These are phyloP conservation scores for Cnidoscolus chayamansa DNA, from an alignment of 441 rosid species.

Conservation along the genomic window DNA sequence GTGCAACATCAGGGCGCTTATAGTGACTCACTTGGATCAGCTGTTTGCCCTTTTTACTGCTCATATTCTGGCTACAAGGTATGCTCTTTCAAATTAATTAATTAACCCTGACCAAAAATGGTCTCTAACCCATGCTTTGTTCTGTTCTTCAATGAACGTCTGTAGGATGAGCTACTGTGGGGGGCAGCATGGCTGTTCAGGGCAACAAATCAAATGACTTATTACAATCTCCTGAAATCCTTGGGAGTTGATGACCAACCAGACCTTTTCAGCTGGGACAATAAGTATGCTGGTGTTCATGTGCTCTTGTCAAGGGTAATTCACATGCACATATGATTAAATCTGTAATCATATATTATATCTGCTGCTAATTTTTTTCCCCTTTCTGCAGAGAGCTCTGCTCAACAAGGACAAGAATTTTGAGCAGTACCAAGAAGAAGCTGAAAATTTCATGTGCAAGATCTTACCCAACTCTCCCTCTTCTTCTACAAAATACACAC, in stretches of 20 bases:
- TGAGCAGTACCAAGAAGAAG: slow-evolving; percentile 51
- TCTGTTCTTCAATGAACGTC: background rate
- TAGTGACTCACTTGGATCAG: slow-evolving; percentile 74
- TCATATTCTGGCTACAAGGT: slow-evolving; percentile 90
- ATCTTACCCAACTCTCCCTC: slow-evolving; percentile 79
- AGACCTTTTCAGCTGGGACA: slow-evolving; percentile 79
- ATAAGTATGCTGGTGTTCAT: slow-evolving; percentile 77
- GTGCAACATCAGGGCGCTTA: slow-evolving; percentile 72
- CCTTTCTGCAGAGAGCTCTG: slow-evolving; percentile 47
- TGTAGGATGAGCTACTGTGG: slow-evolving; percentile 77
- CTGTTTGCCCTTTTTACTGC: slow-evolving; percentile 85
- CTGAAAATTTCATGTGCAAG: slow-evolving; percentile 79
- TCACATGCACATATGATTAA: background rate
- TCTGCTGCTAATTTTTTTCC: too few species aligned
- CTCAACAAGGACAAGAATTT: slow-evolving; percentile 51
- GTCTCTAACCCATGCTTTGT: background rate
- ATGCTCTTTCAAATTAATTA: background rate
- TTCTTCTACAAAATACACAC: slow-evolving; percentile 71
- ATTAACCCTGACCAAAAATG: too few species aligned
- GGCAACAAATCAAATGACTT: slow-evolving; percentile 59
- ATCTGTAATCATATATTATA: too few species aligned
- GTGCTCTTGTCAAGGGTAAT: slow-evolving; percentile 73
- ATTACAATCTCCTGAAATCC: slow-evolving; percentile 50
- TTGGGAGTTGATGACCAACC: slow-evolving; percentile 62
- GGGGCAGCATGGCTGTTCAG: slow-evolving; percentile 83